Base-by-base conservation (phyloP, 768 basidiomycete genomes). In the Ephemerocybe angulata region DNA sequence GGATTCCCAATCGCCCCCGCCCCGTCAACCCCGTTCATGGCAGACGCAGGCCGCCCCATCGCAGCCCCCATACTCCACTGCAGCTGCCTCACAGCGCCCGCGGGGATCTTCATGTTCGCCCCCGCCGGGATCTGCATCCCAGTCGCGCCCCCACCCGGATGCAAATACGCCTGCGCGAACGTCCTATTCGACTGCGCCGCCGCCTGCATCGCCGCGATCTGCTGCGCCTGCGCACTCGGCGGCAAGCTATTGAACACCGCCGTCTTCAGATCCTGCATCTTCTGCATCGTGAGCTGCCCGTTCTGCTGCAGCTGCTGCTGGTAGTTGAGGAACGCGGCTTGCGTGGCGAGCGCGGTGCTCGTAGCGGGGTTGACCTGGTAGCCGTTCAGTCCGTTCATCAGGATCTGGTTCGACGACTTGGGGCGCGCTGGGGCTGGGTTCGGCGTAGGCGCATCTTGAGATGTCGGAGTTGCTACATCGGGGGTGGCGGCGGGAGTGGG, bases 191-290 rank as follows among this genome's bases (percentile, higher is more conserved):
- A 60, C 48, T 65, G 58, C 54, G 53, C 30, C 31, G 55, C 55
- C 17, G 57, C 46, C 41, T 75, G 76, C 51, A 72, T 62, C 38
- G 67, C 60, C 51, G 72, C 70, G 33, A 75, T 60, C 41, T 78
- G 79, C 55, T 72, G 74, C 17, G 65, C 68, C 51, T 68, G 63
- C 58, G 74, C 63, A 52, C 65, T 74, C 3, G 77, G 78, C 55
- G 85, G 79, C 3, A 78, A 81, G 8, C 78, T 69, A n/a, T n/a
- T n/a, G n/a, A n/a, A n/a, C n/a, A n/a, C n/a, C n/a, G n/a, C n/a
- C n/a, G n/a, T n/a, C 67, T 86, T 85, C 38, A 86, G 61, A 52
- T 72, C 77, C 64, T 85, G 83, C 65, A 86, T 71, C 61, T 86
- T 84, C 56, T 87, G 86, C 19, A 71, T 55, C 30, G 74, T 81